phyloP scores from a whole-genome alignment of 1,139 yeast species.

The Ogataea hybrid region DNA sequence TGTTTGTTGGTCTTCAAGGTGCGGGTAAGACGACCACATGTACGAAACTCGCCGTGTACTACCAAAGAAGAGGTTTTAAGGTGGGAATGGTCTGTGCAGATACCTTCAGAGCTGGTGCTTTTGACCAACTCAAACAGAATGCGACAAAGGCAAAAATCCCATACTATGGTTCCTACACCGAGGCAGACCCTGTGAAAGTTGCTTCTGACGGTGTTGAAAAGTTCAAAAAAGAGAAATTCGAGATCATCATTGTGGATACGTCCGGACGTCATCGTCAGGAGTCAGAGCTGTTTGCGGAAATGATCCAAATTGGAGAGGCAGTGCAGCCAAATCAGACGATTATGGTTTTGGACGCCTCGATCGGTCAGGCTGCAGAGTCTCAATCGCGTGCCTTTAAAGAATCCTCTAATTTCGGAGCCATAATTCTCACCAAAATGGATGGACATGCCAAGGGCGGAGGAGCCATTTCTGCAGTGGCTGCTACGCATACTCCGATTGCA shows the following conservation, averaged over 20 bases:
- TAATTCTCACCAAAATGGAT: slow-evolving; percentile 93
- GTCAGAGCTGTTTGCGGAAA: slow-evolving; percentile 85
- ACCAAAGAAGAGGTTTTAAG: slow-evolving; percentile 89
- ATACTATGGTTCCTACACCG: slow-evolving; percentile 91
- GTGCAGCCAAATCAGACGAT: slow-evolving; percentile 91
- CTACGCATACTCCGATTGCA: slow-evolving; percentile 93
- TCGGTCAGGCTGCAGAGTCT: slow-evolving; percentile 97
- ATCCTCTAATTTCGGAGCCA: slow-evolving; percentile 90
- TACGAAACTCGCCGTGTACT: slow-evolving; percentile 93
- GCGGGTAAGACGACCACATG: slow-evolving; percentile 98
- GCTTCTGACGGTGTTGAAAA: slow-evolving; percentile 90
- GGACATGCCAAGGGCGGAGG: slow-evolving; percentile 99
- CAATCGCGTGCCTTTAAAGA: slow-evolving; percentile 96
- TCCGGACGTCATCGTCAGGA: slow-evolving; percentile 99
- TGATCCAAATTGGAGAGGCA: slow-evolving; percentile 87
- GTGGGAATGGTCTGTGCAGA: slow-evolving; percentile 98
- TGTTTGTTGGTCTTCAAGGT: slow-evolving; percentile 99
- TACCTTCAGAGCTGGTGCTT: slow-evolving; percentile 99
- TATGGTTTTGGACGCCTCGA: slow-evolving; percentile 96
- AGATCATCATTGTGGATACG: slow-evolving; percentile 92
- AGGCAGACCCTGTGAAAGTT: slow-evolving; percentile 92
- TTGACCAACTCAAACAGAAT: slow-evolving; percentile 96
- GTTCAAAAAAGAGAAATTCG: slow-evolving; percentile 89
- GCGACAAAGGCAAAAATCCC: slow-evolving; percentile 96
- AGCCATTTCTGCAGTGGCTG: slow-evolving; percentile 98